Conservation (phyloP, 129 eudicot genomes). For the Scalesia atractyloides region DNA sequence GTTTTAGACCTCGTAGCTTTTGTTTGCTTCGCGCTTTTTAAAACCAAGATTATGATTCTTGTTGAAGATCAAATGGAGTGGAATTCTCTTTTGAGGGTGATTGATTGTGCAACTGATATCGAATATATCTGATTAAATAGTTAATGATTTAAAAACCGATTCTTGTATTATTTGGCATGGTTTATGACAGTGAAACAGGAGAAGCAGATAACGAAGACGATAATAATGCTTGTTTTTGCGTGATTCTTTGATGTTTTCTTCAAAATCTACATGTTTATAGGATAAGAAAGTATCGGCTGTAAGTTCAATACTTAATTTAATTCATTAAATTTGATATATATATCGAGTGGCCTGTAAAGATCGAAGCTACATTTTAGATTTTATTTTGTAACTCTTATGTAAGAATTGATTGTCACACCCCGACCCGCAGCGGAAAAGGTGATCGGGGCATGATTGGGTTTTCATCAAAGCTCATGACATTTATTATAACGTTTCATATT, state of each 20-base stretch:
- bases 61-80: no score
- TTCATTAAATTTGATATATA: constrained; percentile 31
- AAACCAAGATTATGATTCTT: no score
- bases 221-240: constrained; percentile 59
- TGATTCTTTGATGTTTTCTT: constrained; percentile 53
- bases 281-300: constrained; percentile 22
- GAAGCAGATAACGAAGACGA: constrained; percentile 59
- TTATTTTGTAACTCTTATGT: constrained; percentile 29
- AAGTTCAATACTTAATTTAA: constrained; percentile 27
- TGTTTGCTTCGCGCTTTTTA: no score
- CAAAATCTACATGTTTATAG: constrained; percentile 31
- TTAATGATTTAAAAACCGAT: background rate
- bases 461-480: no score
- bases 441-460: no score
- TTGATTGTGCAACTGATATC: background rate
- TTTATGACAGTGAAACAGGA: constrained; percentile 61
- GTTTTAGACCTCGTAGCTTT: no score
- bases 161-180: constrained; percentile 18
- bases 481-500: no score
- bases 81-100: no score
- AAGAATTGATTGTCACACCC: no score
- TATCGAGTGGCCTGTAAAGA: constrained; percentile 32
- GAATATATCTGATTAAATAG: background rate
- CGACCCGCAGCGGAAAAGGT: no score
- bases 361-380: constrained; percentile 25